Evolutionary conservation across 1,284 basidiomycete species (phyloP), one percentile per base, ranked within the genome.

Genomic region (Austropuccinia psidii): DNA sequence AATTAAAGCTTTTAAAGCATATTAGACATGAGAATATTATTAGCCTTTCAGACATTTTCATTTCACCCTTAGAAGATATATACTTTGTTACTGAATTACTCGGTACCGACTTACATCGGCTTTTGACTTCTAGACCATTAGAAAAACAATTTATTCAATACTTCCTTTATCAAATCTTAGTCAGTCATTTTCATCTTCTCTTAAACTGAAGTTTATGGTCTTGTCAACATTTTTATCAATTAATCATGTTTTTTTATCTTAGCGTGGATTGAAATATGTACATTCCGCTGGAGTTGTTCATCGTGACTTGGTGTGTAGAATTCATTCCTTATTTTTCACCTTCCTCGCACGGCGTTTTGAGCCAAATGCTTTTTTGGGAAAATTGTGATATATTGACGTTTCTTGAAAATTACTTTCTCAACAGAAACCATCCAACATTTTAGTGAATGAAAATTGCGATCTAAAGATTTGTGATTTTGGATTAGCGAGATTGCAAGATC

Each of bases 131-230:
- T 62, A 86, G 95, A 67, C 95, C 95, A 29, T 85, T 99, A 77
- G 95, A 99, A 84, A 98, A 98, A 85, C 95, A 98, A 82, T 99
- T 99, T 83, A 98, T 98, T 76, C 95, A 98, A 81, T 98, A 99
- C 83, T 98, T 98, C 85, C 84, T 98, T 47, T 98, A 99, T 84
- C 95, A 98, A 83, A 98, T 98, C 77, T 86, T 98, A 75, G 90
- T 91, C 73, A 75, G 88, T 83, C 57, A 47, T 31, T 49, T 24
- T 27, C 60, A 29, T 55, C 62, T 31, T 31, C 52, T 13, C 39
- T 9, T 60, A 4, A n/a, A 52, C n/a, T 37, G 45, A 31, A 19
- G 5, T 11, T 9, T 73, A 15, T 54, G 39, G 45, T 55, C 21
- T 27, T 47, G 50, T 24, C 8, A 62, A 52, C 29, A 54, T 29